Base-by-base conservation (phyloP, 345 rosid species). In the Trapa incisa region DNA sequence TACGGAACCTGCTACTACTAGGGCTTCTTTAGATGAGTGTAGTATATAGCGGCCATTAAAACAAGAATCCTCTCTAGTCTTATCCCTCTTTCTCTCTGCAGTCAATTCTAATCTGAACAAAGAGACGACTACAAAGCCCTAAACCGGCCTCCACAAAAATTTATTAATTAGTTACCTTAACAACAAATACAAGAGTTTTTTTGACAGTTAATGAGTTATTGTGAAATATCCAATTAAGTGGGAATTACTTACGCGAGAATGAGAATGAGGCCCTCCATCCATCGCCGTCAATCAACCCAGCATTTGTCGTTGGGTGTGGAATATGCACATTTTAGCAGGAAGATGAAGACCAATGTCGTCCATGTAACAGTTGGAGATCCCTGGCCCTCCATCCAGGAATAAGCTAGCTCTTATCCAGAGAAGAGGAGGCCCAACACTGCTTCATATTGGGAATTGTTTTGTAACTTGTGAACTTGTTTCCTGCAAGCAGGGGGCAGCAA, bases 401-500 rank as follows among this genome's bases (percentile, higher is more conserved):
- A 22, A 22, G 29, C 29, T 22, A 22, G 29, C 29, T 22, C 29
- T 22, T 22, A 22, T 0, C 29, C 29, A 22, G 29, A 22, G 29
- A 22, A 22, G 29, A 22, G 29, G 29, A 22, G 29, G 29, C 29
- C 29, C 29, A 22, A 22, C 29, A 0, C 36, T 29, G 5, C 57
- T 52, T 17, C 57, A 13, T 52, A 4, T 29, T 52, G 6, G 4
- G n/a, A 50, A 50, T 50, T 4, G 16, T 7, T n/a, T 38, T 64
- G 58, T 22, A 1, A 61, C 33, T 37, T n/a, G 89, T 73, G 5
- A 58, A 58, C 35, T 9, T 58, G 15, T 35, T 32, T 15, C 29
- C 29, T 58, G 37, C 14, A 7, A 5, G 15, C 63, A 58, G 63
- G 14, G 15, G 81, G 75, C 60, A 73, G 79, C 29, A 91, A 88